Evolutionary conservation across 192 early-diverging fungal species (phyloP).

Genomic region (Coemansia sp.): DNA sequence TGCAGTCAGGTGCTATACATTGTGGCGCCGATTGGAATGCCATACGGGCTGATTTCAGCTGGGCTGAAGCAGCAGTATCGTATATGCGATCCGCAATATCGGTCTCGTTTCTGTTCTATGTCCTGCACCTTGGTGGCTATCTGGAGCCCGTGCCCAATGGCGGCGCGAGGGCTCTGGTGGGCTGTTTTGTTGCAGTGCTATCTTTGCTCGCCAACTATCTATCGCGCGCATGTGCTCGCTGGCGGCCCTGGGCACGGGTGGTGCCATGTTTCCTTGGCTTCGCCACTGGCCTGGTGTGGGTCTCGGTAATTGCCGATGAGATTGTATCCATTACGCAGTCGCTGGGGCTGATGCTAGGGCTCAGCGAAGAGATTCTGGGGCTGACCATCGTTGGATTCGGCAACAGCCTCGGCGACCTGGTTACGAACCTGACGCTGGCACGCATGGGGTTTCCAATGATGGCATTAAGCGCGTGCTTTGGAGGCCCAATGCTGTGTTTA

Average conservation of each 20-base stretch:
- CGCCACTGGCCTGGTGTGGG: conserved; percentile 72
- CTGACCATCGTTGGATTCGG: conserved; percentile 83
- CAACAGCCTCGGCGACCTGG: conserved; percentile 81
- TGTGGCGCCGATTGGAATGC: no score
- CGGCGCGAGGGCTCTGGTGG: not conserved
- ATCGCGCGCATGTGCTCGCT: not conserved
- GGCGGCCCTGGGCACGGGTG: conserved; percentile 18
- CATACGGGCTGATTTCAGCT: conserved; percentile 2
- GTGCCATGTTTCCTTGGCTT: conserved; percentile 65
- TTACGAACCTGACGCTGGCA: conserved; percentile 89
- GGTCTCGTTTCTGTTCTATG: conserved; percentile 14
- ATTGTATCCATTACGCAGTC: conserved; percentile 80
- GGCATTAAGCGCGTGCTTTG: conserved; percentile 93
- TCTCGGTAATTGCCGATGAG: conserved; percentile 84
- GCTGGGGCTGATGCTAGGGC: conserved; percentile 67
- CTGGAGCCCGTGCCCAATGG: not conserved
- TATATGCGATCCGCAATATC: conserved; percentile 18
- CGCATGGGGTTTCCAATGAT: conserved; percentile 87
- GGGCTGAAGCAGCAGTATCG: conserved; percentile 21
- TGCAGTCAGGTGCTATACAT: no score
- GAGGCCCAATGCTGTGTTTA: conserved; percentile 85
- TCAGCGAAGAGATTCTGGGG: conserved; percentile 77
- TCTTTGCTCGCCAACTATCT: conserved; percentile 18
- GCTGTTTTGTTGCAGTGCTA: not conserved
- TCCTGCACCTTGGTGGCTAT: conserved; percentile 1